A percentile compares a stretch with the other conserved stretches of the same genome.
phyloP scores from a whole-genome alignment of 192 early-diverging fungal genomes.

The Chytriomyces sp. region DNA sequence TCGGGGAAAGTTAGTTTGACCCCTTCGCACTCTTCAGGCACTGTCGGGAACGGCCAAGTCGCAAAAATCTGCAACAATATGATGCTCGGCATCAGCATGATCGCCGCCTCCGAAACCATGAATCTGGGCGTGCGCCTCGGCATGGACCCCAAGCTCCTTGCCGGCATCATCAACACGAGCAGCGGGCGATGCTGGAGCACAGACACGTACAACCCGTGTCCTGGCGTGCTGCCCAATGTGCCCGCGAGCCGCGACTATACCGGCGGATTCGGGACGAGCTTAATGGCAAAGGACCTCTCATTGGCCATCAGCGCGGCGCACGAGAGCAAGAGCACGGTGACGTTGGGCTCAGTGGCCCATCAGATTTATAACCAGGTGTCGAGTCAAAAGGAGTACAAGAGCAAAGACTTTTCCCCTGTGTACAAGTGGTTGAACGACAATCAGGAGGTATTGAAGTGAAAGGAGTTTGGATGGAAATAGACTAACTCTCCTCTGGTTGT shows the following conservation, averaged over 20 bases:
- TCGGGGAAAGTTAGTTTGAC: no score
- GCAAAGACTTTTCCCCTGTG: slow-evolving; percentile 75
- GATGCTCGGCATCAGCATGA: slow-evolving; percentile 92
- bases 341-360: slow-evolving; percentile 72
- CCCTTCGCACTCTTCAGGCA: no score
- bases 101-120: slow-evolving; percentile 90
- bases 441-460: no score
- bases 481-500: no score
- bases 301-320: slow-evolving; percentile 86
- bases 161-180: slow-evolving; percentile 85
- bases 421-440: slow-evolving; percentile 39
- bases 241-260: slow-evolving; percentile 79
- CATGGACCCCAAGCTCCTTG: slow-evolving; percentile 83
- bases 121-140: slow-evolving; percentile 85
- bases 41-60: slow-evolving; percentile 80
- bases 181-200: slow-evolving; percentile 91
- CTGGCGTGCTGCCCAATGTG: slow-evolving; percentile 76
- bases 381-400: slow-evolving; percentile 62
- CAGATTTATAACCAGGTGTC: slow-evolving; percentile 83
- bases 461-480: no score
- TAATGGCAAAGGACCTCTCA: slow-evolving; percentile 95
- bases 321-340: slow-evolving; percentile 67
- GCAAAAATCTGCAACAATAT: slow-evolving; percentile 99
- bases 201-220: slow-evolving; percentile 89
- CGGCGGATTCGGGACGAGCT: slow-evolving; percentile 84